Evolutionary conservation across 768 basidiomycete genomes (phyloP).

Genomic region (Galerina marginata): DNA sequence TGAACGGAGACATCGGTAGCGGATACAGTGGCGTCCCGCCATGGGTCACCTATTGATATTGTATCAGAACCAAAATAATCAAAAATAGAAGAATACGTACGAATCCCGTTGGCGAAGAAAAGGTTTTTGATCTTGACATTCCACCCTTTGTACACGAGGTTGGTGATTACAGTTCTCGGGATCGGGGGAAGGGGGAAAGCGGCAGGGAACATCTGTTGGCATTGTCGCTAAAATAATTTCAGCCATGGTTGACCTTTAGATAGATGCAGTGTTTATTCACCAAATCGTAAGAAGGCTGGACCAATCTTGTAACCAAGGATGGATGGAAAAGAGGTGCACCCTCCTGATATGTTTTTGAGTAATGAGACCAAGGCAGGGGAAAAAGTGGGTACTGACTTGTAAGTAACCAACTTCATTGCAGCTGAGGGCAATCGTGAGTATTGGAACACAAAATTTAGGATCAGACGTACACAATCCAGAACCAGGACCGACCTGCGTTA

Average conservation of each 20-base stretch:
- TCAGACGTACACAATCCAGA: constrained; percentile 65
- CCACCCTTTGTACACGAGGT: constrained; percentile 66
- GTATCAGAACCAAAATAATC: neutral
- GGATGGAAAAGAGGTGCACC: constrained; percentile 43
- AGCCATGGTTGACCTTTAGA: neutral
- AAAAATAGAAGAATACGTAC: constrained; percentile 43
- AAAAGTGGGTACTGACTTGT: constrained; percentile 36
- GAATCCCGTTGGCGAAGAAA: constrained; percentile 73
- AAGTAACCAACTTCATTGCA: constrained; percentile 75
- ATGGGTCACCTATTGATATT: constrained; percentile 62
- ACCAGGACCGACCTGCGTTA: constrained; percentile 67
- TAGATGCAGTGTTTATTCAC: constrained; percentile 33
- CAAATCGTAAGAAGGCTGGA: constrained; percentile 61
- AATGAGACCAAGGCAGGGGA: neutral
- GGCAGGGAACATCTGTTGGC: constrained; percentile 67
- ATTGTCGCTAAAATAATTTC: constrained; percentile 57
- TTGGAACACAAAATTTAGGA: neutral
- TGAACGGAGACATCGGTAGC: constrained; percentile 49
- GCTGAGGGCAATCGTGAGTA: constrained; percentile 34
- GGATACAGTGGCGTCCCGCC: constrained; percentile 73
- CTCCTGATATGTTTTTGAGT: constrained; percentile 34
- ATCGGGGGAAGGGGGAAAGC: constrained; percentile 55
- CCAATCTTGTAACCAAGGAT: constrained; percentile 58
- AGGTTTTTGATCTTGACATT: constrained; percentile 58
- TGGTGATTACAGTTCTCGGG: constrained; percentile 48